Base-by-base conservation (phyloP, 1,139 yeast species). In the Geotrichum histeridarum region DNA sequence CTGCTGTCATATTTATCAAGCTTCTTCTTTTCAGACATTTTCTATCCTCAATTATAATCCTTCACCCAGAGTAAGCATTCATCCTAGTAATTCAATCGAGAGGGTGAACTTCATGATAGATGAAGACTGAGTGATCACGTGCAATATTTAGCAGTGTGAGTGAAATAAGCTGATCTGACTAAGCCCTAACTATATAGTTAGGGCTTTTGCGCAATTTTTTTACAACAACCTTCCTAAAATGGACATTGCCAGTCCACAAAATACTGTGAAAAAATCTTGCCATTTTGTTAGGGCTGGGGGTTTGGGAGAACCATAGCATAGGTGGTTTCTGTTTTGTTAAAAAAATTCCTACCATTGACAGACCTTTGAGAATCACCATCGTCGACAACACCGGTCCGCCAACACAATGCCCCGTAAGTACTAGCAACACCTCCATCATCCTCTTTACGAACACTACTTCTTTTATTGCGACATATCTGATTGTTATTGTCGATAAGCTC, bases 381-480 rank as follows among this genome's bases (percentile, higher is more conserved):
- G 55, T 54, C 57, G 53, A 54, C 52, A 54, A 42, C 45, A 45
- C 51, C 54, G 12, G 31, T 41, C 55, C 55, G 53, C 58, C 52
- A 51, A 46, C 55, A 53, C 46, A 44, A 55, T 55, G 58, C 58
- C 58, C 50, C 58, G 58, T 55, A 55, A 50, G 58, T 55, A 53
- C 18, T 32, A 11, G 30, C 27, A 9, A 48, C 32, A 22, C 11
- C 17, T 17, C n/a, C 5, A 37, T 37, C 37, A 33, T 11, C 37
- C 4, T 37, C 9, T 15, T 11, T 14, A 11, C 18, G 8, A n/a
- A 2, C 4, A n/a, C 41, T 12, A 6, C 18, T 12, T n/a, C 7
- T 8, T n/a, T 12, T 12, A 37, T 14, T 11, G 11, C 17, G 41
- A 37, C 14, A 37, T 2, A 3, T 11, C 15, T 37, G 9, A 2